Conservation (phyloP, 768 basidiomycete species). For the Lactarius hengduanensis region DNA sequence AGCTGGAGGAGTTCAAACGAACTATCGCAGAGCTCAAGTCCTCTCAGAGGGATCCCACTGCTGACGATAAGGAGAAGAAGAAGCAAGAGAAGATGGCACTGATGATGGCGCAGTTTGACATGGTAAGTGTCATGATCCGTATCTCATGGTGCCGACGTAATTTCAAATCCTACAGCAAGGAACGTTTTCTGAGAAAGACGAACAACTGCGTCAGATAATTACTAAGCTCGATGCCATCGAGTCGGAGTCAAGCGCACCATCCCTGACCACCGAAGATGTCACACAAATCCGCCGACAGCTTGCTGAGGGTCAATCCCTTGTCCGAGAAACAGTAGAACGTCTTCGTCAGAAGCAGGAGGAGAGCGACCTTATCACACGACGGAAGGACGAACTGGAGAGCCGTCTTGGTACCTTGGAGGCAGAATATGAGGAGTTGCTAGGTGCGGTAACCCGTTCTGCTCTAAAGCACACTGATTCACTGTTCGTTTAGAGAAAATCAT, state of each 20-base stretch:
- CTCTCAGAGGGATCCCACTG: conserved; percentile 78
- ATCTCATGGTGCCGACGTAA: conserved; percentile 18
- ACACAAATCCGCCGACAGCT: conserved; percentile 83
- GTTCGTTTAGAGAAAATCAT: conserved; percentile 77
- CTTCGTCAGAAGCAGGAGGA: conserved; percentile 91
- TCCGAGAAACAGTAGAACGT: conserved; percentile 88
- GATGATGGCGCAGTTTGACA: conserved; percentile 99
- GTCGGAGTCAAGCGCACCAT: conserved; percentile 49
- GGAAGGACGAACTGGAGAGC: conserved; percentile 85
- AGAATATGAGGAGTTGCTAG: conserved; percentile 96
- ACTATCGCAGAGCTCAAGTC: conserved; percentile 74
- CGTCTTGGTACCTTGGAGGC: conserved; percentile 79
- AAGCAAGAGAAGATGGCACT: conserved; percentile 99
- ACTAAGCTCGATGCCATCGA: conserved; percentile 83
- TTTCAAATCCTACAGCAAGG: conserved; percentile 57
- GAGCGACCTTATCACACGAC: conserved; percentile 76
- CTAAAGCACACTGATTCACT: conserved; percentile 21
- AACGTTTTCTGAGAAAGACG: conserved; percentile 94
- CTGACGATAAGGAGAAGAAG: conserved; percentile 97
- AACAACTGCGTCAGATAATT: conserved; percentile 82
- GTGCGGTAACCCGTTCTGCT: conserved; percentile 43
- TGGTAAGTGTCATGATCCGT: conserved; percentile 50
- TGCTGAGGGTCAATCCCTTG: conserved; percentile 79
- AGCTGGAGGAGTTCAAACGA: conserved; percentile 87
- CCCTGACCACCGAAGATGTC: conserved; percentile 73